These are phyloP conservation scores for Pinus albicaulis DNA, from an alignment of 75 land plant genomes.

Conservation along the genomic window DNA sequence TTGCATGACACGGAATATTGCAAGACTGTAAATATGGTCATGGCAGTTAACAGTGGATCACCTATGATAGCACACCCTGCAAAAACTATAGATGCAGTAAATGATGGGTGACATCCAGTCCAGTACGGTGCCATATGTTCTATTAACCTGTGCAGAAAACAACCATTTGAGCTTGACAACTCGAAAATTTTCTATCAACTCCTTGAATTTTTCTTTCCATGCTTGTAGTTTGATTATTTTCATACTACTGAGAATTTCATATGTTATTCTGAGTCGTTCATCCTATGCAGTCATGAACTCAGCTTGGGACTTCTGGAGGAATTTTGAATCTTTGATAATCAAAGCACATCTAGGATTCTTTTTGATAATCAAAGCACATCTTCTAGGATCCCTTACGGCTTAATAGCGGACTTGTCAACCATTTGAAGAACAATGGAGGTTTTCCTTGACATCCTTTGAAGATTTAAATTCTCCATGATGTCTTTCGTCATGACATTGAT, in stretches of 20 bases:
- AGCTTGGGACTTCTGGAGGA: conserved; percentile 31
- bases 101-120: no score
- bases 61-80: conserved; percentile 72
- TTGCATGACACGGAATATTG: conserved; percentile 73
- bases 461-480: no score
- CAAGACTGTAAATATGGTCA: conserved; percentile 77
- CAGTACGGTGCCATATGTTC: no score
- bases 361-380: no score
- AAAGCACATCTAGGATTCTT: no score
- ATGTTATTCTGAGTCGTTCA: conserved; percentile 47
- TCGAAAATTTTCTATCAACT: conserved; percentile 38
- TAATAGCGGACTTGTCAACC: no score
- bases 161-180: conserved; percentile 61
- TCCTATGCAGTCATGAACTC: conserved; percentile 33
- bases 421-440: no score
- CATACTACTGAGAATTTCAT: conserved; percentile 54
- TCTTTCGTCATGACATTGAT: no score
- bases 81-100: background rate
- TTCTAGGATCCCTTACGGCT: no score
- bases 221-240: no score
- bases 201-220: no score
- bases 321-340: conserved; percentile 16
- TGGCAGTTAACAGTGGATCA: conserved; percentile 57
- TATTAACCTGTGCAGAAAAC: conserved; percentile 19
- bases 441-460: no score